Evolutionary conservation across 1,139 yeast species (phyloP), one percentile per base, ranked within the genome.

Genomic region (Sugiyamaella neomexicana): DNA sequence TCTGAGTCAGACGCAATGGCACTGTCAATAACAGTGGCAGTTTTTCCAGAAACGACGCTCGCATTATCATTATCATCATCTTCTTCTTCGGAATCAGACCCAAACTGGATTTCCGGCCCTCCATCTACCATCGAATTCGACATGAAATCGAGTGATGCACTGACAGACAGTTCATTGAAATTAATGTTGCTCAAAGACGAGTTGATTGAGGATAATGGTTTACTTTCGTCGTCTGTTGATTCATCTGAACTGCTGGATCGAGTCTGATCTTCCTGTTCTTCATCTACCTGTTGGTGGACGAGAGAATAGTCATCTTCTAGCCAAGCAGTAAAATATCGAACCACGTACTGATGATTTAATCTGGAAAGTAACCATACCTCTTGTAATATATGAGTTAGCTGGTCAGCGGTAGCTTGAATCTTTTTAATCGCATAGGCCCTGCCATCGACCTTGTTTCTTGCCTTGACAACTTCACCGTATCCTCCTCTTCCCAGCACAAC

Each of bases 261-360:
- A 1, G 46, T 61, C 1, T 52, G 50, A 3, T 45, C 57, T 32
- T 53, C 63, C 7, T 57, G 48, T 17, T 57, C 59, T 16, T 70
- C 76, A 34, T 69, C 58, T 17, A 17, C 29, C 20, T 16, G 40
- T 20, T 16, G 40, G 75, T 43, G 66, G 64, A n/a, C 66, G 70
- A 23, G 64, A 61, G 15, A 64, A 56, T 41, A 60, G 63, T 83
- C 81, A 53, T 85, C 89, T 66, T 93, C 99, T 2, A 93, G 81
- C 99, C 99, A 95, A 0, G 98, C 96, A 1, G 97, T 96, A 71
- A 89, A 93, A 68, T 95, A 95, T 54, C 99, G 75, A 1, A 95
- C 99, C 46, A 95, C 97, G 68, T 89, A 90, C 67, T 90, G 97
- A 68, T 95, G 98, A 64, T 91, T 93, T 52, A 95, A 75, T 59